A percentile compares a stretch with the other conserved stretches of the same genome.
Conservation (phyloP, 768 basidiomycete species). For the Phylloporus sp. region DNA sequence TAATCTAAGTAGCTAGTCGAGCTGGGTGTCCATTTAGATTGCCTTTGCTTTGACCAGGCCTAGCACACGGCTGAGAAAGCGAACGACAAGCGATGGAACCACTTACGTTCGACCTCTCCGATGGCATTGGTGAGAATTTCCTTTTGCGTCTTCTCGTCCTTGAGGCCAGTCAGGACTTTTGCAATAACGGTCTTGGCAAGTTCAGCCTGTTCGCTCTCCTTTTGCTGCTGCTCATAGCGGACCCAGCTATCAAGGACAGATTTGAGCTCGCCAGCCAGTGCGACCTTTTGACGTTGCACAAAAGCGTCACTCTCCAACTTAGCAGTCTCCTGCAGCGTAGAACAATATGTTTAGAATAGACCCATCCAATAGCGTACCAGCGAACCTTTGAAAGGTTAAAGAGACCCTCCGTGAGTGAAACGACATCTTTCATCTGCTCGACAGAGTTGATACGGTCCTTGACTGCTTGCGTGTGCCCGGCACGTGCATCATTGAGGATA, state of each 20-base stretch:
- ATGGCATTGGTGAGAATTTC: slow-evolving; percentile 78
- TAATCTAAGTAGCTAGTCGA: slow-evolving; percentile 27
- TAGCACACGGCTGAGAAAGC: slow-evolving; percentile 28
- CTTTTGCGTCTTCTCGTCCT: slow-evolving; percentile 85
- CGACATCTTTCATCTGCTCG: slow-evolving; percentile 93
- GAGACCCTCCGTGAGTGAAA: slow-evolving; percentile 82
- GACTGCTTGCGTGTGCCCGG: slow-evolving; percentile 90
- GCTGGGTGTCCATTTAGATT: slow-evolving; percentile 50
- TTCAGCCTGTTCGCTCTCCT: slow-evolving; percentile 94
- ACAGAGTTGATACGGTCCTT: slow-evolving; percentile 90
- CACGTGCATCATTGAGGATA: slow-evolving; percentile 75
- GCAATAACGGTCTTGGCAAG: slow-evolving; percentile 85
- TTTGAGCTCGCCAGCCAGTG: slow-evolving; percentile 85
- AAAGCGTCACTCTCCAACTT: slow-evolving; percentile 86
- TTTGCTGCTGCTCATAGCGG: slow-evolving; percentile 92
- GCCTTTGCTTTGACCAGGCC: slow-evolving; percentile 90
- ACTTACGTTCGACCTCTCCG: slow-evolving; percentile 90
- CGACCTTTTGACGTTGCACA: slow-evolving; percentile 83
- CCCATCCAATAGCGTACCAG: background rate
- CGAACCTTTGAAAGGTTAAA: slow-evolving; percentile 88
- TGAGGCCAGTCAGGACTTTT: slow-evolving; percentile 76
- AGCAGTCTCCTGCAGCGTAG: slow-evolving; percentile 71
- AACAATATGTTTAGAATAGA: background rate
- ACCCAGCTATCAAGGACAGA: slow-evolving; percentile 96
- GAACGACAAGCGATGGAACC: background rate